Conservation (phyloP, 2,329 filamentous ascomycete genomes). For the Aphanoascus verrucosus region DNA sequence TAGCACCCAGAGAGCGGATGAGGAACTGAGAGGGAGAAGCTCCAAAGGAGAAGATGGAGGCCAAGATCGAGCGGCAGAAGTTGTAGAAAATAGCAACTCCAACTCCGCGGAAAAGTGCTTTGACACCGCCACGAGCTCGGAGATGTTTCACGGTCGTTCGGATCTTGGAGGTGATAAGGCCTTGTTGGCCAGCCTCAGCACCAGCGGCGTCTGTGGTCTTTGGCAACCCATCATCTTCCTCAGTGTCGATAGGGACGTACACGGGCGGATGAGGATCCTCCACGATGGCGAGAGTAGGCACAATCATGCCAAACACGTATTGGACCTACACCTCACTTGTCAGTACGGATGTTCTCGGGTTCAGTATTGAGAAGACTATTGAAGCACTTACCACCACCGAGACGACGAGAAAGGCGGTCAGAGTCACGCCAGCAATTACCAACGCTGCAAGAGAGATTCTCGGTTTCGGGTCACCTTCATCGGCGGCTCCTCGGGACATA, state of each 20-base stretch:
- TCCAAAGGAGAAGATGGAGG: slow-evolving; percentile 37
- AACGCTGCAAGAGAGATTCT: too few relatives aligned
- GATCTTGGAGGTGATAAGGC: slow-evolving; percentile 53
- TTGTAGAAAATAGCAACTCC: slow-evolving; percentile 40
- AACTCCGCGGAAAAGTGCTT: slow-evolving; percentile 60
- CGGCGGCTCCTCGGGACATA: background rate
- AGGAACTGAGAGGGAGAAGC: slow-evolving; percentile 34
- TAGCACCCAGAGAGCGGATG: slow-evolving; percentile 40
- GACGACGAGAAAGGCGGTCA: background rate
- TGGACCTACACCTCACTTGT: slow-evolving; percentile 26
- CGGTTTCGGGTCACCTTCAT: too few relatives aligned
- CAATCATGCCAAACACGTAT: slow-evolving; percentile 51
- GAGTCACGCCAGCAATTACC: background rate
- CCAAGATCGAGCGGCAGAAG: slow-evolving; percentile 35
- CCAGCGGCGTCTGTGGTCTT: slow-evolving; percentile 31
- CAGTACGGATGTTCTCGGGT: too few relatives aligned
- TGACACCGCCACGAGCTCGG: slow-evolving; percentile 51
- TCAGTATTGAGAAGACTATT: too few relatives aligned
- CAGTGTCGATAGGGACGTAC: slow-evolving; percentile 41
- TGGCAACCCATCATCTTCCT: slow-evolving; percentile 18
- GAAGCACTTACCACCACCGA: too few relatives aligned
- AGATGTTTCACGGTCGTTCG: slow-evolving; percentile 51
- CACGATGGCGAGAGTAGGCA: slow-evolving; percentile 53
- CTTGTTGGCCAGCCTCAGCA: slow-evolving; percentile 35
- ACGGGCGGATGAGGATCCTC: slow-evolving; percentile 49